phyloP scores from a whole-genome alignment of 495 filamentous ascomycete genomes.

The Parathielavia hyrcaniae region DNA sequence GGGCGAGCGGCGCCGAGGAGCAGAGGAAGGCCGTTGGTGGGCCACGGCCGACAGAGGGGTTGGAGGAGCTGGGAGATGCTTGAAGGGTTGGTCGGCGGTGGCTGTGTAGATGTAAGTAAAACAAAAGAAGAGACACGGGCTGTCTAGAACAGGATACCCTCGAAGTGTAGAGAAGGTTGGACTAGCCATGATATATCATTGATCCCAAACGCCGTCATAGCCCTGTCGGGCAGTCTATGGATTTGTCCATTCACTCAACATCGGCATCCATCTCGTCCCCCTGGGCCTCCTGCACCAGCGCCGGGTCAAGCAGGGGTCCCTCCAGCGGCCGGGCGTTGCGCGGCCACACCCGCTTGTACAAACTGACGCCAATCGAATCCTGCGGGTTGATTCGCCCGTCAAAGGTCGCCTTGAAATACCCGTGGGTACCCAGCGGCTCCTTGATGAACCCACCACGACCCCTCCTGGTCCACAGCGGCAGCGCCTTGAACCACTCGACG shows the following conservation, averaged over 20 bases:
- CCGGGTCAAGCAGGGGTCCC: conserved; percentile 33
- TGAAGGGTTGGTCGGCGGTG: background rate
- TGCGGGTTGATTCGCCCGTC: conserved; percentile 92
- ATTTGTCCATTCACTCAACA: conserved; percentile 13
- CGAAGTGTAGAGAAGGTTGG: background rate
- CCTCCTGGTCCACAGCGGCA: conserved; percentile 89
- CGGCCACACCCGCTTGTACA: conserved; percentile 93
- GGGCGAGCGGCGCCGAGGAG: conserved; percentile 68
- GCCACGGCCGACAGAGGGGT: conserved; percentile 44
- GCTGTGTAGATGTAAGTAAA: background rate
- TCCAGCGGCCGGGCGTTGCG: conserved; percentile 54
- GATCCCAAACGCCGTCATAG: conserved; percentile 19
- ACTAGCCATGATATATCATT: background rate
- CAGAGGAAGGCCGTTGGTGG: conserved; percentile 49
- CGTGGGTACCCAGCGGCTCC: conserved; percentile 90
- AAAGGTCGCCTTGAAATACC: conserved; percentile 98
- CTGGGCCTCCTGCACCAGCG: conserved; percentile 9
- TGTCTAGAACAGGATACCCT: background rate
- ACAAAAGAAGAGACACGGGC: background rate
- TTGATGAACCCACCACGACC: conserved; percentile 86
- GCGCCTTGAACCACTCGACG: conserved; percentile 90
- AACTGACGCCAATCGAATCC: conserved; percentile 82
- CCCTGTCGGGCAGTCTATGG: conserved; percentile 12
- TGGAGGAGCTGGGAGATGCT: conserved; percentile 33
- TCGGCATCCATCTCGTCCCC: conserved; percentile 40